phyloP scores from a whole-genome alignment of 2,329 filamentous ascomycete species.

The Diaporthe velutina region DNA sequence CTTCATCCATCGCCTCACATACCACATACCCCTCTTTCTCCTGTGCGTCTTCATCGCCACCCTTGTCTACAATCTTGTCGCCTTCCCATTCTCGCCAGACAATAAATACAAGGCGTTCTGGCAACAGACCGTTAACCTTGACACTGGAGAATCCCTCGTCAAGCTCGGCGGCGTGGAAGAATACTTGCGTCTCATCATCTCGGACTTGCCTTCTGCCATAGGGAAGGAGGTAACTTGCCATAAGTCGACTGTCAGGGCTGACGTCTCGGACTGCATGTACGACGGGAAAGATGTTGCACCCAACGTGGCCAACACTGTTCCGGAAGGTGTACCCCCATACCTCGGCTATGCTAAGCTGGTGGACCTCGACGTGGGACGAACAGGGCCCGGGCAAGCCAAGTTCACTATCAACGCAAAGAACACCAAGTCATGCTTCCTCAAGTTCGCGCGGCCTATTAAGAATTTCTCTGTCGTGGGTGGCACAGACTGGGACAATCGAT shows the following conservation, averaged over 20 bases:
- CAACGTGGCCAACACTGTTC: conserved; percentile 66
- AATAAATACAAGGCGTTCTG: conserved; percentile 91
- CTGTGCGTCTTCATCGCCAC: conserved; percentile 80
- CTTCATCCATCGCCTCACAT: conserved; percentile 87
- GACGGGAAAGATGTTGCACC: conserved; percentile 72
- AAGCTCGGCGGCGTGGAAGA: conserved; percentile 76
- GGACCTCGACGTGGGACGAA: conserved; percentile 68
- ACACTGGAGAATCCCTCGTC: conserved; percentile 77
- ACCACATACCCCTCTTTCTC: conserved; percentile 84
- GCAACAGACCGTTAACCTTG: conserved; percentile 83
- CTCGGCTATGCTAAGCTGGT: conserved; percentile 71
- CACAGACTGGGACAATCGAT: conserved; percentile 71
- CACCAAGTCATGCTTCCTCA: conserved; percentile 82
- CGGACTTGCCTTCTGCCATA: conserved; percentile 77
- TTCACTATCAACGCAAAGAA: conserved; percentile 79
- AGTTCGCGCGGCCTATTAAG: conserved; percentile 77
- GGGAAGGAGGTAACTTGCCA: conserved; percentile 71
- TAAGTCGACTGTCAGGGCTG: conserved; percentile 54
- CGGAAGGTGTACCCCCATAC: conserved; percentile 55
- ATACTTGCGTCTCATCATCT: conserved; percentile 76
- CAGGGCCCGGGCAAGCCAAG: conserved; percentile 60
- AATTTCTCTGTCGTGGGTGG: conserved; percentile 74
- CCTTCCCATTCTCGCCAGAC: conserved; percentile 87
- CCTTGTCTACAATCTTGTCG: conserved; percentile 85
- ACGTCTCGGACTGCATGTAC: conserved; percentile 78